Evolutionary conservation across 768 basidiomycete genomes (phyloP).

Genomic region (Leccinum broughii): DNA sequence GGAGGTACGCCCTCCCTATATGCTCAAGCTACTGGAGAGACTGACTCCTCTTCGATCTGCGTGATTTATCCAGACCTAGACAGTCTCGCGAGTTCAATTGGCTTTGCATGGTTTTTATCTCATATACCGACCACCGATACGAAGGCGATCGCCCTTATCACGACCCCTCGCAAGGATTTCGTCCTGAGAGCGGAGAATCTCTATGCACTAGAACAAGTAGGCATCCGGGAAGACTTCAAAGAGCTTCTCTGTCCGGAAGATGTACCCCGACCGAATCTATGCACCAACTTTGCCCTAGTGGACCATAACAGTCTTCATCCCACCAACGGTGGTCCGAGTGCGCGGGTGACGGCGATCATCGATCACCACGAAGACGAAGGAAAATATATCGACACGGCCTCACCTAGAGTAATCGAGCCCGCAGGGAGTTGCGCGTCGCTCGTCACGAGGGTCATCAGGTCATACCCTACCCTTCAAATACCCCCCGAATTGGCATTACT

Average conservation of each 20-base stretch:
- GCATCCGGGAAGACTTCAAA: conserved; percentile 47
- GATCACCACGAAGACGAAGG: conserved; percentile 94
- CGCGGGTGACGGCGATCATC: conserved; percentile 71
- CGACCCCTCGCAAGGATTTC: conserved; percentile 68
- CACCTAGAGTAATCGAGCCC: conserved; percentile 67
- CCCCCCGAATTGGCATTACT: conserved; percentile 71
- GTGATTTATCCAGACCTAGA: conserved; percentile 70
- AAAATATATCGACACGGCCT: conserved; percentile 54
- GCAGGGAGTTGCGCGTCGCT: conserved; percentile 79
- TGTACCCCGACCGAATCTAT: conserved; percentile 43
- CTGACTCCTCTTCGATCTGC: not conserved
- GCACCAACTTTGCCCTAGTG: conserved; percentile 72
- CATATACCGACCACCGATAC: conserved; percentile 33
- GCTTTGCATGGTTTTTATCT: conserved; percentile 75
- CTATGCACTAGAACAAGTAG: conserved; percentile 65
- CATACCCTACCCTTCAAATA: conserved; percentile 28
- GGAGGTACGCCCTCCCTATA: conserved; percentile 58
- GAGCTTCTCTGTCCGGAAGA: conserved; percentile 72
- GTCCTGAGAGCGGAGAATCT: conserved; percentile 85
- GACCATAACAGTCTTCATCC: conserved; percentile 81
- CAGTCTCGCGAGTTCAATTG: conserved; percentile 81
- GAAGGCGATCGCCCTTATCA: conserved; percentile 69
- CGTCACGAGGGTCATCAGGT: conserved; percentile 44
- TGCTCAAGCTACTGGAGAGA: not conserved
- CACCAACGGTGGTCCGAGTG: conserved; percentile 40